Base-by-base conservation (phyloP, 352 stramenopile species). In the Pythium coloratum region DNA sequence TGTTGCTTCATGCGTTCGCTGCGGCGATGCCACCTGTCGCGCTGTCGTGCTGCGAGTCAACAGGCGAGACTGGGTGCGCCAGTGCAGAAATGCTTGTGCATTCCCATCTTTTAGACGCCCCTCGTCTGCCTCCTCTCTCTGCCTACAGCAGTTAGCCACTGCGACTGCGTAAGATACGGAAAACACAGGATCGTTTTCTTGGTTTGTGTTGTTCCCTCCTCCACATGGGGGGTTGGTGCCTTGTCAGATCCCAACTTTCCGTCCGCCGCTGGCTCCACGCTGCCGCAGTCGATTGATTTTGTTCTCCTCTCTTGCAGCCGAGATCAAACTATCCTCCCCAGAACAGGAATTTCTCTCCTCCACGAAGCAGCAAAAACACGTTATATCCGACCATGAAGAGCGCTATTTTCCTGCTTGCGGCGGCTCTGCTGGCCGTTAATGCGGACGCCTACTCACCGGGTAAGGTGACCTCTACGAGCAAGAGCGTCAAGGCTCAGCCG, bases 401-500 rank as follows among this genome's bases (percentile, higher is more conserved):
- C 44, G 44, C 44, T 5, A 51, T 51, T 4, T 8, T 63, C 18
- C 53, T 68, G 13, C 7, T 59, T n/a, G 20, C 56, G 2, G 33
- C 57, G 24, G 56, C 56, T 26, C 55, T 70, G 3, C 40, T 71
- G 24, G 66, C 28, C 3, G 9, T 44, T 1, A 16, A 44, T 4
- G 50, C 34, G 0, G 20, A 66, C 16, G 66, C 50, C 10, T 72
- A 64, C 54, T 20, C 33, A 24, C 66, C 66, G 4, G 59, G 66
- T 40, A 66, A 67, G 55, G 66, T 72, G 38, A 56, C 16, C 13
- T 33, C 26, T 9, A 28, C 30, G 24, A 50, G 8, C 50, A 60
- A 51, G 32, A 73, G 57, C 56, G 55, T 61, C 61, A 69, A 73
- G 57, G 26, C 46, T 8, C 67, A 73, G 47, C 67, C 67, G 6